Conservation (phyloP, 306 rosid species). For the Amphicarpaea edgeworthii region DNA sequence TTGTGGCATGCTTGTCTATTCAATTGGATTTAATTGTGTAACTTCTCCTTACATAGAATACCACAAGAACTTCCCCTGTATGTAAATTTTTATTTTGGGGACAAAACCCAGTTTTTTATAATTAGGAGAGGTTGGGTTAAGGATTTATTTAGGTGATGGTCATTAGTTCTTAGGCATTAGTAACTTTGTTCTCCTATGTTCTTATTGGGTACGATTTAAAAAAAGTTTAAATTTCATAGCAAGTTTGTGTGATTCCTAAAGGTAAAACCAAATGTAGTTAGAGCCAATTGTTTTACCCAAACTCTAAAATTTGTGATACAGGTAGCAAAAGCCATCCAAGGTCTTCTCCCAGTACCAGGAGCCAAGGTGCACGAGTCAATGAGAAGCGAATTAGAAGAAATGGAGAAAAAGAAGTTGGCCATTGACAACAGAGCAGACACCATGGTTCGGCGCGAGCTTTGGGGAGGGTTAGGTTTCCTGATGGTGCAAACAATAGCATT, state of each 20-base stretch:
- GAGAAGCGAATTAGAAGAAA: conserved; percentile 61
- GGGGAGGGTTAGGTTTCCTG: conserved; percentile 68
- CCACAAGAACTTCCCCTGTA: not conserved
- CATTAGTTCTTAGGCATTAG: not conserved
- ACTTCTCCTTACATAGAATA: not conserved
- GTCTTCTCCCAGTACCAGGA: conserved; percentile 51
- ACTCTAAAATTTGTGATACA: conserved; percentile 61
- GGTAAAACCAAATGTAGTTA: conserved; percentile 38
- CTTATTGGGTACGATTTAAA: not conserved
- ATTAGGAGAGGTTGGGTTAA: not conserved
- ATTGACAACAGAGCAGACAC: conserved; percentile 61
- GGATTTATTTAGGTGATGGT: conserved; percentile 20
- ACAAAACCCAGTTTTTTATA: not conserved
- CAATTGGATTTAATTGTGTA: not conserved
- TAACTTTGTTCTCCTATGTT: conserved; percentile 23
- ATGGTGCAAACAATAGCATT: conserved; percentile 63
- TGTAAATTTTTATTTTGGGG: not conserved
- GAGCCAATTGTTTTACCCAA: conserved; percentile 54
- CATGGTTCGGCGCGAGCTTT: conserved; percentile 71
- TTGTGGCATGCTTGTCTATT: not conserved
- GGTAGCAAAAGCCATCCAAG: conserved; percentile 60
- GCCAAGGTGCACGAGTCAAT: conserved; percentile 43
- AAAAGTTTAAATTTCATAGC: not conserved
- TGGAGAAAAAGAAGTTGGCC: conserved; percentile 61
- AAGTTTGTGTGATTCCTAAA: conserved; percentile 42